These are phyloP conservation scores for Neurospora hispaniola DNA, from an alignment of 495 filamentous ascomycete genomes.

Conservation along the genomic window DNA sequence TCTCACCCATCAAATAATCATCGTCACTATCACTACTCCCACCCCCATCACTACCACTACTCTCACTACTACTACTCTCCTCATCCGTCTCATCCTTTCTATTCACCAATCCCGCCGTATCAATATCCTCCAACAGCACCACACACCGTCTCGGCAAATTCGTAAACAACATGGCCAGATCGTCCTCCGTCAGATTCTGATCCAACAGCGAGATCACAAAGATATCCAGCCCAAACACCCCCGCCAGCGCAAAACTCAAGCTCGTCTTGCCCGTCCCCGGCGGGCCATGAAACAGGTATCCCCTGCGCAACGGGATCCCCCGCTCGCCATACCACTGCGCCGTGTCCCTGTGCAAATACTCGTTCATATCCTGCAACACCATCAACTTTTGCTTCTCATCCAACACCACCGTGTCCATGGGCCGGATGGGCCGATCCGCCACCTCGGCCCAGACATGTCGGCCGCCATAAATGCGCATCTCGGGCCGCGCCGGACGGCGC, in stretches of 20 bases:
- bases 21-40: not conserved
- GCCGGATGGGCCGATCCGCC: slow-evolving; percentile 58
- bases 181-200: slow-evolving; percentile 56
- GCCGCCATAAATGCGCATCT: slow-evolving; percentile 23
- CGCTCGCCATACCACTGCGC: slow-evolving; percentile 67
- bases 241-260: slow-evolving; percentile 54
- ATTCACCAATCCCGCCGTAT: slow-evolving; percentile 54
- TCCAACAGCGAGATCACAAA: slow-evolving; percentile 55
- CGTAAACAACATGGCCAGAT: slow-evolving; percentile 56
- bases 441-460: slow-evolving; percentile 51
- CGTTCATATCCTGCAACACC: slow-evolving; percentile 73
- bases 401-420: slow-evolving; percentile 75
- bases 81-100: not conserved
- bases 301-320: slow-evolving; percentile 85
- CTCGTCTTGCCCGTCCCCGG: slow-evolving; percentile 58
- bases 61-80: not conserved
- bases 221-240: slow-evolving; percentile 59
- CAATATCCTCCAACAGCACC: slow-evolving; percentile 62
- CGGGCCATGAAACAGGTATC: slow-evolving; percentile 73
- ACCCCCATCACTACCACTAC: not conserved
- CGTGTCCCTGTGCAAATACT: slow-evolving; percentile 69
- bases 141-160: slow-evolving; percentile 53
- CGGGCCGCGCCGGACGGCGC: slow-evolving; percentile 6
- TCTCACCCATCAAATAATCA: not conserved
- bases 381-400: slow-evolving; percentile 62